Evolutionary conservation across 176 grass and related monocot genomes (phyloP).

Genomic region (Stipa capillata): DNA sequence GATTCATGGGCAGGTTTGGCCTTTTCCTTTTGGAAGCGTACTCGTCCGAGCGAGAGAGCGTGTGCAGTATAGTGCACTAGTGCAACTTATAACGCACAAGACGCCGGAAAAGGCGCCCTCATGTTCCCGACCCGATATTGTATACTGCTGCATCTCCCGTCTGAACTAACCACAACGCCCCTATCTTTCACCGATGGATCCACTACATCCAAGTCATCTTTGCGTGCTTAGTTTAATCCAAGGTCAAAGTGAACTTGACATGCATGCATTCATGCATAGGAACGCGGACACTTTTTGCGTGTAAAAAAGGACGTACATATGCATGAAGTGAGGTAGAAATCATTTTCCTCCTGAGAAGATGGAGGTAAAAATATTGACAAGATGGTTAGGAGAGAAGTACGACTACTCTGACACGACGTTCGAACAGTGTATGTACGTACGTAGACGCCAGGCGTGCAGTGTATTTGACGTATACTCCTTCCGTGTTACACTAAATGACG

Average conservation of each 20-base stretch:
- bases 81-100: slow-evolving; percentile 38
- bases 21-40: slow-evolving; percentile 31
- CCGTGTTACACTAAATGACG: too few species aligned
- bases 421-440: background rate
- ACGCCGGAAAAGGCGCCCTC: slow-evolving; percentile 41
- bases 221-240: slow-evolving; percentile 8
- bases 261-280: background rate
- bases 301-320: background rate
- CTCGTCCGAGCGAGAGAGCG: background rate
- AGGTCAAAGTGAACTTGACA: slow-evolving; percentile 16
- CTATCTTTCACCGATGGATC: slow-evolving; percentile 15
- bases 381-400: background rate
- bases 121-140: slow-evolving; percentile 20
- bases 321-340: background rate
- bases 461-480: too few species aligned
- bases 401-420: background rate
- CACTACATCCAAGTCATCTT: background rate
- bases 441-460: background rate
- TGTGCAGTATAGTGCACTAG: background rate
- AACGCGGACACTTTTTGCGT: background rate
- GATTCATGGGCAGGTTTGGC: slow-evolving; percentile 21
- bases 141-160: background rate
- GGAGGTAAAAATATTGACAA: background rate
- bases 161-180: background rate
- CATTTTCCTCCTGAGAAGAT: background rate